Percentiles rank a stretch among this genome's conserved stretches.
Evolutionary conservation across 257 asterid species (phyloP).

Genomic region (Gentiana straminea): DNA sequence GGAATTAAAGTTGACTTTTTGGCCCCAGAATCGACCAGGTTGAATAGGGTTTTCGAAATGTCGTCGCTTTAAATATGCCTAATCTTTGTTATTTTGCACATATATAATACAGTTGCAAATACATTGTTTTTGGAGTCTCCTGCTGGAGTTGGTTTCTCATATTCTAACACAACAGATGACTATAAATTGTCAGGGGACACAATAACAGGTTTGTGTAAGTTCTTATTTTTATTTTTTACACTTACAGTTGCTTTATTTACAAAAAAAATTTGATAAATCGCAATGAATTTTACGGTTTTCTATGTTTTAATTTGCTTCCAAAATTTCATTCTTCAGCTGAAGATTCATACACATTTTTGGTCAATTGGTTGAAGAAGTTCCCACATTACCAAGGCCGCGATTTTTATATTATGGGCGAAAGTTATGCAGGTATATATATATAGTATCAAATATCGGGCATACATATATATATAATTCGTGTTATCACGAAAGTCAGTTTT

Average conservation of each 20-base stretch:
- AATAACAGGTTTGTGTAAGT: too few species aligned
- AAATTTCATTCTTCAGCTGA: slow-evolving; percentile 11
- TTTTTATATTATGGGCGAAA: slow-evolving; percentile 31
- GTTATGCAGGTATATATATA: slow-evolving; percentile 25
- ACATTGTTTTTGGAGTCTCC: slow-evolving; percentile 69
- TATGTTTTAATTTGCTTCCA: too few species aligned
- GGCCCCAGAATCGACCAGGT: too few species aligned
- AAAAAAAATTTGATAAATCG: too few species aligned
- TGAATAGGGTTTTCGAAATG: too few species aligned
- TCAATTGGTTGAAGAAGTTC: slow-evolving; percentile 33
- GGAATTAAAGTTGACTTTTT: too few species aligned
- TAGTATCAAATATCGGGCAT: not conserved
- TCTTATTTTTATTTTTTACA: too few species aligned
- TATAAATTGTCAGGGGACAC: not conserved
- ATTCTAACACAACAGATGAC: slow-evolving; percentile 51
- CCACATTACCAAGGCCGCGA: slow-evolving; percentile 23
- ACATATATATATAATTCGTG: not conserved
- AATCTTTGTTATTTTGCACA: too few species aligned
- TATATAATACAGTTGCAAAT: slow-evolving; percentile 42
- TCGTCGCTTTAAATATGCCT: too few species aligned
- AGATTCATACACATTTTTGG: slow-evolving; percentile 23
- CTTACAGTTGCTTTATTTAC: too few species aligned
- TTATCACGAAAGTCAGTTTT: too few species aligned
- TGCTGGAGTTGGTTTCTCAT: slow-evolving; percentile 77
- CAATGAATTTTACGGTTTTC: too few species aligned